Conservation (phyloP, 2,329 filamentous ascomycete genomes). For the Cytospora piceicola region DNA sequence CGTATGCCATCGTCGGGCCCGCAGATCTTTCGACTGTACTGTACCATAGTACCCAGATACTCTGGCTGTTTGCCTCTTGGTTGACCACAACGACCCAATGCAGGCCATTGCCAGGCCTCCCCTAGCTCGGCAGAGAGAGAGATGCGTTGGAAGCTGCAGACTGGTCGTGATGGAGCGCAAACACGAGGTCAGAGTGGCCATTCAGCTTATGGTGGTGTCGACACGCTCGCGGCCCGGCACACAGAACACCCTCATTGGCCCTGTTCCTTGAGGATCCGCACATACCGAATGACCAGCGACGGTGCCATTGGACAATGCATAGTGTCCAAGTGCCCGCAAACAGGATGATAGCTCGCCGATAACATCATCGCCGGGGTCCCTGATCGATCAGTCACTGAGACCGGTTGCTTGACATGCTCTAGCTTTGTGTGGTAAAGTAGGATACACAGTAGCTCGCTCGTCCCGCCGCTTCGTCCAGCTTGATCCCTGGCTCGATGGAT, state of each 20-base stretch:
- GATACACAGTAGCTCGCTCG: not conserved
- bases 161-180: not conserved
- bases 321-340: conserved; percentile 20
- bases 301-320: conserved; percentile 24
- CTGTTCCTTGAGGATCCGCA: conserved; percentile 7
- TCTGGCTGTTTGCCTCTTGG: not conserved
- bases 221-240: not conserved
- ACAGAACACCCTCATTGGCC: not conserved
- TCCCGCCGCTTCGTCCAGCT: conserved; percentile 14
- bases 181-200: not conserved
- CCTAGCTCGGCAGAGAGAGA: not conserved
- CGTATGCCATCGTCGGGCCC: not conserved
- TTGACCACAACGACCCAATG: not conserved
- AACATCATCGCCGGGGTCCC: conserved; percentile 28
- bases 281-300: not conserved
- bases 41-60: not conserved
- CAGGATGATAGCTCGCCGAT: conserved; percentile 28
- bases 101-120: not conserved
- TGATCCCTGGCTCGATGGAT: conserved; percentile 13
- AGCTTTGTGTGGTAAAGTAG: not conserved
- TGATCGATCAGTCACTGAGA: conserved; percentile 10
- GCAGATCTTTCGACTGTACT: not conserved
- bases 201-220: not conserved
- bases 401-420: not conserved
- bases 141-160: not conserved